These are phyloP conservation scores for Leucocoprinus leucothites DNA, from an alignment of 768 basidiomycete species.

Conservation along the genomic window DNA sequence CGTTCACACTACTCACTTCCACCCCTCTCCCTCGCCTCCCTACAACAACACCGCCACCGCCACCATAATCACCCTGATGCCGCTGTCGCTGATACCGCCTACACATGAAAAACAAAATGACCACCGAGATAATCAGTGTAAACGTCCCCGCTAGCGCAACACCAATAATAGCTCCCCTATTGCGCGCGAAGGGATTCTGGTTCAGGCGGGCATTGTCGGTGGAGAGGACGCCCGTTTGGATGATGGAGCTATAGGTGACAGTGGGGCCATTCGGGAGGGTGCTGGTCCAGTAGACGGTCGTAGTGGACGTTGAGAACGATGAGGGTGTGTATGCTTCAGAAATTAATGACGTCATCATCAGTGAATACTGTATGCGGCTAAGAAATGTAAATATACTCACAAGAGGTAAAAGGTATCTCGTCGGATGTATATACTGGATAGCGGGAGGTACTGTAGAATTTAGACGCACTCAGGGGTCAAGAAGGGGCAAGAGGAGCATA, in stretches of 20 bases:
- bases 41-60: not conserved
- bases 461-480: not conserved
- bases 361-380: not conserved
- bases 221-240: constrained; percentile 29
- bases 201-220: constrained; percentile 21
- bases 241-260: constrained; percentile 19
- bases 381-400: not conserved
- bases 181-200: constrained; percentile 27
- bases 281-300: constrained; percentile 17
- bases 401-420: not conserved
- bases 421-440: not conserved
- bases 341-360: not conserved
- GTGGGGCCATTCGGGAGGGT: constrained; percentile 16
- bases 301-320: constrained; percentile 13
- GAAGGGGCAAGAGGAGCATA: not conserved
- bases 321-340: not conserved
- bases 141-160: constrained; percentile 29
- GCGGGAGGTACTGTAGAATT: not conserved
- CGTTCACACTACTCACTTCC: constrained; percentile 1
- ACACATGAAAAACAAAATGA: constrained; percentile 31
- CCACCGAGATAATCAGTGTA: constrained; percentile 24
- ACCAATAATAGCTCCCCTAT: constrained; percentile 37
- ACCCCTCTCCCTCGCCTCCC: not conserved
- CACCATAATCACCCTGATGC: not conserved
- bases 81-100: constrained; percentile 21